Evolutionary conservation across 139 green algal genomes (phyloP), one percentile per base, ranked within the genome.

Genomic region (Chlorella sp.): DNA sequence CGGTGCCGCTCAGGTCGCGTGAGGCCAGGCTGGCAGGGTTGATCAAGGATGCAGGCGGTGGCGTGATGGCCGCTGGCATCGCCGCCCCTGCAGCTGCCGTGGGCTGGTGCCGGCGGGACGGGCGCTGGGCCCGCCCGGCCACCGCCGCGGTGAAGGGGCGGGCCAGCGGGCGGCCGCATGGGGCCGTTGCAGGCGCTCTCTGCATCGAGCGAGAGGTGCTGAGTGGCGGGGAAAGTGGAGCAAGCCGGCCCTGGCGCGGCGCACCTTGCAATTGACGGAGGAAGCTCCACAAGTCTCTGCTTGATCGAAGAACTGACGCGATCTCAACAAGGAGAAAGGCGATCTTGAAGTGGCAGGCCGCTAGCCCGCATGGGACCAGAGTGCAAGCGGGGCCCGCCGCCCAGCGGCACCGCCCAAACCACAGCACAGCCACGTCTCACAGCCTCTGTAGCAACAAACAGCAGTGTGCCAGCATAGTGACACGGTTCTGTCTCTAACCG

Each of bases 1-100:
- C 89, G 0, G 48, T 83, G 69, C 92, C 92, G 30, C 75, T n/a
- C 76, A 90, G 73, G 71, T 88, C 66, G 5, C 64, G 84, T 21
- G 36, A 21, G 36, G 18, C 66, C 68, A 88, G 68, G 84, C 9
- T 34, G 32, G 34, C 15, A 2, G 40, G 60, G 61, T 88, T 68
- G 37, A 80, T n/a, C 4, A 66, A 11, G 0, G 37, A 11, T 14
- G 39, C 64, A n/a, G 68, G 61, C 14, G 66, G 34, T 39, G 42
- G 7, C 18, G 48, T 26, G 80, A 53, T 61, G 57, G 81, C 53
- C 57, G 60, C 82, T 64, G 39, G 16, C 28, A 24, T 19, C 15
- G 61, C 36, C 61, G 83, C 83, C n/a, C 34, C 60, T 21, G 83
- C 60, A 19, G 82, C 82, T 21, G 28, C 36, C 48, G 26, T 3